Conservation (phyloP, 805 yeast genomes). For the Kluyveromyces nonfermentans region DNA sequence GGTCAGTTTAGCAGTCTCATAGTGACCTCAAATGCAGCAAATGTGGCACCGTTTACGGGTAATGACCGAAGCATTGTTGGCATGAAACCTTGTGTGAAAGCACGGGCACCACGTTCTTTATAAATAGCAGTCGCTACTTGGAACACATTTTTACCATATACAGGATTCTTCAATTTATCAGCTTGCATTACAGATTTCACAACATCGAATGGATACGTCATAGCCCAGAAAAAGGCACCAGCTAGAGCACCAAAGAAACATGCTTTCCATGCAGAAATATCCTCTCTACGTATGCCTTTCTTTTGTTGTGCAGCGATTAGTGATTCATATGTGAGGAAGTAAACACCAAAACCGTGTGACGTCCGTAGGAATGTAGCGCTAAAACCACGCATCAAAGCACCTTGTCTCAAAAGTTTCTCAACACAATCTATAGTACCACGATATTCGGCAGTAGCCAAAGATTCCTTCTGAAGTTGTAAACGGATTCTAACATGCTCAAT, state of each 20-base stretch:
- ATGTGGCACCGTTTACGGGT: slow-evolving; percentile 96
- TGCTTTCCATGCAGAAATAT: slow-evolving; percentile 79
- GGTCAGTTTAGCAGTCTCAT: slow-evolving; percentile 46
- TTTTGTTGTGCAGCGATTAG: slow-evolving; percentile 49
- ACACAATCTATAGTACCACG: slow-evolving; percentile 39
- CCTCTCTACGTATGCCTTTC: slow-evolving; percentile 42
- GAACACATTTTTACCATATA: slow-evolving; percentile 46
- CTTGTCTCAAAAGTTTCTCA: slow-evolving; percentile 41
- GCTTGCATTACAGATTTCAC: slow-evolving; percentile 84
- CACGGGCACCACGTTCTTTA: slow-evolving; percentile 54
- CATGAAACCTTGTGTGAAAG: slow-evolving; percentile 82
- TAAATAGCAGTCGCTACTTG: slow-evolving; percentile 50
- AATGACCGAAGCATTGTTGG: slow-evolving; percentile 95
- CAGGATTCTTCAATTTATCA: slow-evolving; percentile 52
- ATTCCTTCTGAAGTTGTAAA: slow-evolving; percentile 58
- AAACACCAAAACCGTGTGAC: slow-evolving; percentile 78
- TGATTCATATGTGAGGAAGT: slow-evolving; percentile 86
- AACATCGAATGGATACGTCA: slow-evolving; percentile 83
- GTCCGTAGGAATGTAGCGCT: slow-evolving; percentile 79
- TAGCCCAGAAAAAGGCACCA: slow-evolving; percentile 82
- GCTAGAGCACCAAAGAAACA: slow-evolving; percentile 86
- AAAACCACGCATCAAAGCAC: slow-evolving; percentile 72
- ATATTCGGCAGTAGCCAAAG: slow-evolving; percentile 35
- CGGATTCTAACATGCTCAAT: slow-evolving; percentile 92
- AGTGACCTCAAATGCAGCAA: slow-evolving; percentile 84